Evolutionary conservation across 2,329 filamentous ascomycete species (phyloP).

Genomic region (Exophiala sideris): DNA sequence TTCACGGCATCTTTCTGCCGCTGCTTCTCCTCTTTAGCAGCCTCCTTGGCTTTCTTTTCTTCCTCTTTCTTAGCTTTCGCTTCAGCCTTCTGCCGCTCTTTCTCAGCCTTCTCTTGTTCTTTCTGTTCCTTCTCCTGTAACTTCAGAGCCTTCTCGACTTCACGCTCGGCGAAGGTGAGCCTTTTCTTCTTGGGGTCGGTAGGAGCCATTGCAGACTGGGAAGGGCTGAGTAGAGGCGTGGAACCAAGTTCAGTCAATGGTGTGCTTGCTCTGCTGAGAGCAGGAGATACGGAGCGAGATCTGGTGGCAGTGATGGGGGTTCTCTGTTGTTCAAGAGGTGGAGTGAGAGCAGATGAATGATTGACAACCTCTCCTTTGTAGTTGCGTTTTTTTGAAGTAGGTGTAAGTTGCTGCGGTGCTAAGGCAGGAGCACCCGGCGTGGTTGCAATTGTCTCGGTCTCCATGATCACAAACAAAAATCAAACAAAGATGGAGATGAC

Average conservation of each 20-base stretch:
- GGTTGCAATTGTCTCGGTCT: background rate
- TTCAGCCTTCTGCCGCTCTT: constrained; percentile 38
- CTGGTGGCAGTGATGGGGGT: constrained; percentile 1
- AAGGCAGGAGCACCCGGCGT: constrained; percentile 8
- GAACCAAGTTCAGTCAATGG: constrained; percentile 23
- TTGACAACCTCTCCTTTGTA: constrained; percentile 14
- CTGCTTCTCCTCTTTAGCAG: constrained; percentile 34
- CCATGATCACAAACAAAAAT: constrained; percentile 4
- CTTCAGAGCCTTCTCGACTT: constrained; percentile 31
- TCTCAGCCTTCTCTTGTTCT: constrained; percentile 27
- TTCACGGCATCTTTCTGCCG: constrained; percentile 42
- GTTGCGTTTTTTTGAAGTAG: constrained; percentile 21
- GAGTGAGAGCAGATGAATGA: background rate
- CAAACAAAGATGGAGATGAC: background rate
- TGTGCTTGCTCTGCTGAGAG: constrained; percentile 10
- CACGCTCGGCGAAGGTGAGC: constrained; percentile 26
- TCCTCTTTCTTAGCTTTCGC: constrained; percentile 42
- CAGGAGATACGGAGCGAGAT: constrained; percentile 14
- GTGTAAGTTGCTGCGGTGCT: constrained; percentile 13
- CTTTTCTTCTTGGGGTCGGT: constrained; percentile 30
- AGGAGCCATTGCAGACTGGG: constrained; percentile 5
- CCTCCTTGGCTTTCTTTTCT: constrained; percentile 33
- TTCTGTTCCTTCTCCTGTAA: constrained; percentile 34
- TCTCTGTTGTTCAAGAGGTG: constrained; percentile 7
- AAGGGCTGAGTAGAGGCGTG: constrained; percentile 16